Evolutionary conservation across 768 basidiomycete species (phyloP), one percentile per base, ranked within the genome.

Genomic region (Piloderma croceum): DNA sequence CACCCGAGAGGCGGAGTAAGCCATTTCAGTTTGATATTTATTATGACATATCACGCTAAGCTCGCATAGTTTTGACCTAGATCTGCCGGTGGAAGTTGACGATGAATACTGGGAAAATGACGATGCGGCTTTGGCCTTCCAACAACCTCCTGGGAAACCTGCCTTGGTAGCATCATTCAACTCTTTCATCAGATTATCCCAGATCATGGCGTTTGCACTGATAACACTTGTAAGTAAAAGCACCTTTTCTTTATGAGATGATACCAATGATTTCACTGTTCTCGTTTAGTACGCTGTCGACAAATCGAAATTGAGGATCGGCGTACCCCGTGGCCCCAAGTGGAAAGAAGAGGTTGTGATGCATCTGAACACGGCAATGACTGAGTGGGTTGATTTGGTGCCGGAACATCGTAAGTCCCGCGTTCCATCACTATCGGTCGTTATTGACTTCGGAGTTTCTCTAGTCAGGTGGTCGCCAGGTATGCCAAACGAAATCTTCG

Each of bases 21-120:
- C 55, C 11, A 20, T 10, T 22, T 31, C 35, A 7, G 10, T 18
- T n/a, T 34, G 15, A 35, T 34, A 11, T 39, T 15, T 2, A 27
- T 34, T 34, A 24, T 38, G 43, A 38, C 39, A 10, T 15, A 22
- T 17, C 13, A 22, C 21, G 19, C 31, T 20, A 31, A 15, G 12
- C 56, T 46, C 38, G 46, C n/a, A 12, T 47, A 91, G 89, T 57
- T 89, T 88, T 54, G 90, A 93, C 55, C 65, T 83, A 20, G 89
- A 89, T 34, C 63, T 86, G 24, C 87, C 87, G 29, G 69, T 86
- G 10, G 87, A 90, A 57, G 81, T 90, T 11, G 87, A 93, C 48
- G 82, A 84, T 50, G 77, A 81, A 46, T 89, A 79, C 54, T 92
- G 87, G 88, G 73, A 78, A 45, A 62, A 60, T 13, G 65, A 60